These are phyloP conservation scores for Pholiota adiposa DNA, from an alignment of 1,284 basidiomycete genomes.

Conservation along the genomic window DNA sequence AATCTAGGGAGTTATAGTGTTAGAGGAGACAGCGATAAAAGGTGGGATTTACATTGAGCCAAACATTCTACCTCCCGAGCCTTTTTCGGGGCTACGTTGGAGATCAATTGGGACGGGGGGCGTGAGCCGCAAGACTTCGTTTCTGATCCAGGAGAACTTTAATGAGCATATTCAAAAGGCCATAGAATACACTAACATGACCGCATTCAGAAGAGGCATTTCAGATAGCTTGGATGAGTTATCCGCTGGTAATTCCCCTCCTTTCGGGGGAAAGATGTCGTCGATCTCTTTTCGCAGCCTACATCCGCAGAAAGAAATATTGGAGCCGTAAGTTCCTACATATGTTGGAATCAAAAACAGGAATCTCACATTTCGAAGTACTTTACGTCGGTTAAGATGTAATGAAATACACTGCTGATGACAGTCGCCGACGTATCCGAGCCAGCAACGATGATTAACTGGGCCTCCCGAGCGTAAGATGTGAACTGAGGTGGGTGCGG, in stretches of 20 bases:
- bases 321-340: too few relatives aligned
- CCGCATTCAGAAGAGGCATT: conserved; percentile 4
- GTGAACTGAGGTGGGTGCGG: background rate
- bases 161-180: too few relatives aligned
- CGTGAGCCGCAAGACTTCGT: conserved; percentile 4
- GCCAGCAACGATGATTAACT: conserved; percentile 5
- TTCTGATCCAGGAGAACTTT: background rate
- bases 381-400: background rate
- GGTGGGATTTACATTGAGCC: conserved; percentile 7
- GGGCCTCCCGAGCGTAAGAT: background rate
- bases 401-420: conserved; percentile 1
- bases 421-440: conserved; percentile 8
- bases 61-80: conserved; percentile 3
- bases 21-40: too few relatives aligned
- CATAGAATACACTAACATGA: conserved; percentile 1
- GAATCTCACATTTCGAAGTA: conserved; percentile 1
- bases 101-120: conserved; percentile 7
- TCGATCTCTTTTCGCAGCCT: conserved; percentile 3
- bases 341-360: too few relatives aligned
- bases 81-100: conserved; percentile 6
- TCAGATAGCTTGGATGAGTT: background rate
- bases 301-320: too few relatives aligned
- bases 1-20: conserved; percentile 1
- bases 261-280: background rate
- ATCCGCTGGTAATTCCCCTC: conserved; percentile 3